Evolutionary conservation across 305 asterid genomes (phyloP).

Genomic region (Fraxinus greggii): DNA sequence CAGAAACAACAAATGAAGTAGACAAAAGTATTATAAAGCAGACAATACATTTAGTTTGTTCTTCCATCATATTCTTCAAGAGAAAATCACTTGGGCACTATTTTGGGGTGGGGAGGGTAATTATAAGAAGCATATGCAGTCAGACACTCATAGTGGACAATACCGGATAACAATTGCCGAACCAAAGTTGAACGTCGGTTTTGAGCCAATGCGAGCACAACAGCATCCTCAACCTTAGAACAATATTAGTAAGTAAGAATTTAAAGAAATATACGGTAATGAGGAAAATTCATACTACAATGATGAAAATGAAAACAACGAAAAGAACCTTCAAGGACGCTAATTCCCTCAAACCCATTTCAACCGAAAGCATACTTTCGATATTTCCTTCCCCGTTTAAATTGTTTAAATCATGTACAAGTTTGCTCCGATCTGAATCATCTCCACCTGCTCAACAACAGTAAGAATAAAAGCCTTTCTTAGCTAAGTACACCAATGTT

Average conservation of each 20-base stretch:
- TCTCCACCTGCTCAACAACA: slow-evolving; percentile 55
- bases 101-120: neutral
- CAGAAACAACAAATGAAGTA: neutral
- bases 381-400: slow-evolving; percentile 95
- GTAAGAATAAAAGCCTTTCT: slow-evolving; percentile 14
- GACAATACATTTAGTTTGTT: neutral
- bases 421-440: slow-evolving; percentile 65
- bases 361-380: slow-evolving; percentile 97
- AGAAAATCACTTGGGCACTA: slow-evolving; percentile 4
- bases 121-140: neutral
- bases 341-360: slow-evolving; percentile 93
- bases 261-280: neutral
- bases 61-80: neutral
- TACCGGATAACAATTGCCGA: slow-evolving; percentile 76
- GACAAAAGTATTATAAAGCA: neutral
- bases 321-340: slow-evolving; percentile 87
- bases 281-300: neutral
- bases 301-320: neutral
- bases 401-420: slow-evolving; percentile 69
- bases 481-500: slow-evolving; percentile 22
- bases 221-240: slow-evolving; percentile 95
- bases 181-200: slow-evolving; percentile 67
- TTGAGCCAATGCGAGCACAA: slow-evolving; percentile 72
- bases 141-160: slow-evolving; percentile 21
- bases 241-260: slow-evolving; percentile 29